Base-by-base conservation (phyloP, 352 stramenopile species). In the Globisporangium nagaii region DNA sequence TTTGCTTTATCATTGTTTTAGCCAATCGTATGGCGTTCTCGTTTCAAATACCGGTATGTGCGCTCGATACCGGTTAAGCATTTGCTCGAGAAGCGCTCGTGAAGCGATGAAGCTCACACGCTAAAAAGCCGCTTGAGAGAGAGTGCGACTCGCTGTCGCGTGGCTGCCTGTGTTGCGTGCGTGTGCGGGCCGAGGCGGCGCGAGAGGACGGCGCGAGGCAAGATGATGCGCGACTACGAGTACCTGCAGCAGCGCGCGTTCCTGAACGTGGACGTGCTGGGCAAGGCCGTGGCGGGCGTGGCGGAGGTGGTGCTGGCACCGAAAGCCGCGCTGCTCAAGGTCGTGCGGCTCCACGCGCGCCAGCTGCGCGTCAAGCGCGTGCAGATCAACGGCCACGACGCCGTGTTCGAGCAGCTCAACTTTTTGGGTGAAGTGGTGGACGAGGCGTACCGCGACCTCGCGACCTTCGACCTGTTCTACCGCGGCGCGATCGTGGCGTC, bases 381-480 rank as follows among this genome's bases (percentile, higher is more conserved):
- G n/a, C 58, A 51, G 20, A 67, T 93, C 19, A 71, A 88, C 54
- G 81, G 74, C 31, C 39, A 81, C 9, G 31, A 65, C 32, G 75
- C 77, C 2, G 59, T 49, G n/a, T 93, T 90, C 52, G 82, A 91
- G 72, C 81, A 92, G 63, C 65, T 91, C 49, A 76, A 91, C 53
- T 93, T 92, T 42, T 55, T 93, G 15, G 61, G 53, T 25, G 81
- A 91, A 43, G 62, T 93, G 24, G 79, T 92, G 25, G 79, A 90
- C 58, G 84, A 93, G 47, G 73, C 67, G 28, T 93, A 92, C 63
- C 68, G 79, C 12, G 84, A 93, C 60, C 50, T 88, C 32, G 75
- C 73, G n/a, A 77, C 84, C 0, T 93, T 92, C 42, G 84, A 93
- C 56, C 61, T 93, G 4, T 93, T 92, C 58, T 93, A 93, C 57